phyloP scores from a whole-genome alignment of 805 yeast genomes.

The Candida schatavii region DNA sequence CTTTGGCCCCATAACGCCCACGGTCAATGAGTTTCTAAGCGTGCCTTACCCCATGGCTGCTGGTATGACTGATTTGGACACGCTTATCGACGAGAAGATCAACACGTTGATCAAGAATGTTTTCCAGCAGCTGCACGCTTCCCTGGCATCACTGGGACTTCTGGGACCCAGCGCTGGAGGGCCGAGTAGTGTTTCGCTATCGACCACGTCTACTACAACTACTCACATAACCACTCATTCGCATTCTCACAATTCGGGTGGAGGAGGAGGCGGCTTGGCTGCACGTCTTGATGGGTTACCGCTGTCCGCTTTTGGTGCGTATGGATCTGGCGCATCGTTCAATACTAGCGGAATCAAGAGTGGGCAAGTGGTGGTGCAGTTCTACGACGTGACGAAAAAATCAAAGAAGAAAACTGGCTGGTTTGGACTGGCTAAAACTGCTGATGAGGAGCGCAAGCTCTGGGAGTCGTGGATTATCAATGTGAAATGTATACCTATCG shows the following conservation, averaged over 20 bases:
- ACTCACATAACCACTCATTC: conserved; percentile 7
- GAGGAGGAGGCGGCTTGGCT: background rate
- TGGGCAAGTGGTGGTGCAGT: conserved; percentile 36
- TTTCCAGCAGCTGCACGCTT: conserved; percentile 17
- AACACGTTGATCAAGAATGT: conserved; percentile 28
- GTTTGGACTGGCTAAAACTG: conserved; percentile 42
- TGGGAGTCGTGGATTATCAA: conserved; percentile 76
- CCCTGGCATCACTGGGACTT: conserved; percentile 14
- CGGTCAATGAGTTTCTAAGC: conserved; percentile 52
- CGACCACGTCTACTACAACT: conserved; percentile 14
- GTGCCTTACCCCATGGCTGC: conserved; percentile 56
- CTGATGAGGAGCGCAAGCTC: conserved; percentile 32
- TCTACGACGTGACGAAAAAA: conserved; percentile 37
- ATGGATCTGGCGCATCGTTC: background rate
- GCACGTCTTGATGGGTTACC: no score
- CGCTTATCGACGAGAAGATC: conserved; percentile 35
- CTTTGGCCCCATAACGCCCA: conserved; percentile 62
- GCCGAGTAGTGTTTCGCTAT: conserved; percentile 1
- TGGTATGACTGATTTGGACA: conserved; percentile 48
- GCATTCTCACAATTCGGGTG: conserved; percentile 6
- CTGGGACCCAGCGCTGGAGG: conserved; percentile 2
- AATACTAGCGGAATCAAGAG: conserved; percentile 9
- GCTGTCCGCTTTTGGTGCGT: no score
- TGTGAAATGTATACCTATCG: conserved; percentile 42
- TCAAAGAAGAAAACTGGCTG: conserved; percentile 48